Conservation (phyloP, 2,329 filamentous ascomycete species). For the Zymoseptoria tritici region DNA sequence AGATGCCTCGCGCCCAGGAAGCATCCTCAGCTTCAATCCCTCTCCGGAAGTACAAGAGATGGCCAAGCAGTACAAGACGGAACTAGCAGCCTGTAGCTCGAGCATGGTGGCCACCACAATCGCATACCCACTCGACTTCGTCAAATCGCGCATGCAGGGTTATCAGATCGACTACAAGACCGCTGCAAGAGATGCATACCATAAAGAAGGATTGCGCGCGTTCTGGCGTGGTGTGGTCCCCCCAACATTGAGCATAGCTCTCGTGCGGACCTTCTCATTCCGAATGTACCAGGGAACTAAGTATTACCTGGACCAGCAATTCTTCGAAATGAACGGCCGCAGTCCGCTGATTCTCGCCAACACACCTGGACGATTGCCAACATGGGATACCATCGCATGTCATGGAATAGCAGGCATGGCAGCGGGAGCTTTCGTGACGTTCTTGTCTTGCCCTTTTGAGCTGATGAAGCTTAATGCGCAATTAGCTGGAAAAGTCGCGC, state of each 20-base stretch:
- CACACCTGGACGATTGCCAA: slow-evolving; percentile 62
- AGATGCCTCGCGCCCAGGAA: background rate
- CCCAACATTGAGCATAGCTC: slow-evolving; percentile 70
- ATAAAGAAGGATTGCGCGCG: slow-evolving; percentile 41
- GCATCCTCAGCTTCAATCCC: slow-evolving; percentile 25
- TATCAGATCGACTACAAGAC: slow-evolving; percentile 56
- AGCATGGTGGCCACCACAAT: slow-evolving; percentile 71
- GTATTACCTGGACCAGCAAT: slow-evolving; percentile 62
- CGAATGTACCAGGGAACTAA: slow-evolving; percentile 74
- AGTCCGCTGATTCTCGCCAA: slow-evolving; percentile 70
- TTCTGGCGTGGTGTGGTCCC: slow-evolving; percentile 58
- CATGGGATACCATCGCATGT: slow-evolving; percentile 63
- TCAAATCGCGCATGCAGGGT: slow-evolving; percentile 79
- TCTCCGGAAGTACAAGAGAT: slow-evolving; percentile 44
- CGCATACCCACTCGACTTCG: slow-evolving; percentile 81
- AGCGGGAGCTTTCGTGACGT: slow-evolving; percentile 70
- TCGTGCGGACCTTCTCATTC: slow-evolving; percentile 71
- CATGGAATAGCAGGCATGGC: slow-evolving; percentile 73
- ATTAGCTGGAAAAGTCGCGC: slow-evolving; percentile 68
- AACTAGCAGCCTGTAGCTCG: slow-evolving; percentile 69
- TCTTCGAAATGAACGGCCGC: slow-evolving; percentile 56
- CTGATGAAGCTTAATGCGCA: slow-evolving; percentile 84
- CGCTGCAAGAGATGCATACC: slow-evolving; percentile 68
- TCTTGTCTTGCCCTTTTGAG: slow-evolving; percentile 80
- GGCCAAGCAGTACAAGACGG: slow-evolving; percentile 70